Base-by-base conservation (phyloP, 305 asterid species). In the Fraxinus dipetala region DNA sequence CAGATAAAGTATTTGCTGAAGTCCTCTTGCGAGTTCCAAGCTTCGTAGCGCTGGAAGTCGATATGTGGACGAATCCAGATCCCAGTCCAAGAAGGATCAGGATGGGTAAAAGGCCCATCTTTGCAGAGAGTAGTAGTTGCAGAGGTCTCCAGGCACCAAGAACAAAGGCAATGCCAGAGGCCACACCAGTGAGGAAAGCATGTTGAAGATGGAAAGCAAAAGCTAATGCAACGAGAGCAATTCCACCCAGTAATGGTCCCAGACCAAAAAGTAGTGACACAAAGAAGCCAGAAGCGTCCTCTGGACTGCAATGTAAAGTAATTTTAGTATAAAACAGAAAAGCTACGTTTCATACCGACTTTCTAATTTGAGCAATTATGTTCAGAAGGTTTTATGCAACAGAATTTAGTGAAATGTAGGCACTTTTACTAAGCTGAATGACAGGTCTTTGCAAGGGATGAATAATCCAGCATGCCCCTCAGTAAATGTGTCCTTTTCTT, bases 121-220 rank as follows among this genome's bases (percentile, higher is more conserved):
- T 95, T 5, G 93, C 90, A 76, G 97, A 86, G 5, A 93, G 75
- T 2, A 94, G 87, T 72, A 95, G 89, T 79, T 93, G 98, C 63
- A 94, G 89, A 78, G 99, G 99, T 77, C 99, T 89, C 98, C 98
- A 95, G 26, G 88, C 83, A 32, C 96, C 95, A 2, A 95, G 97
- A 79, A 95, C 89, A 34, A 93, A 93, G 87, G 98, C 98, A 32
- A 91, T 90, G 83, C 99, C 99, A 6, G 95, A 93, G 79, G 99
- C 97, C 70, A 89, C 86, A 70, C 98, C 97, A 0, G 97, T 92
- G 79, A 95, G 98, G 81, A 95, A 88, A 24, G 99, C 93, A 45
- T 93, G 99, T 84, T 93, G 97, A 70, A 91, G 97, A 10, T 84
- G 90, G 83, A 94, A 90, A 34, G 94, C 88, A 43, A 92, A 91